Evolutionary conservation across 805 yeast species (phyloP).

Genomic region (Monosporozyma aquatica): DNA sequence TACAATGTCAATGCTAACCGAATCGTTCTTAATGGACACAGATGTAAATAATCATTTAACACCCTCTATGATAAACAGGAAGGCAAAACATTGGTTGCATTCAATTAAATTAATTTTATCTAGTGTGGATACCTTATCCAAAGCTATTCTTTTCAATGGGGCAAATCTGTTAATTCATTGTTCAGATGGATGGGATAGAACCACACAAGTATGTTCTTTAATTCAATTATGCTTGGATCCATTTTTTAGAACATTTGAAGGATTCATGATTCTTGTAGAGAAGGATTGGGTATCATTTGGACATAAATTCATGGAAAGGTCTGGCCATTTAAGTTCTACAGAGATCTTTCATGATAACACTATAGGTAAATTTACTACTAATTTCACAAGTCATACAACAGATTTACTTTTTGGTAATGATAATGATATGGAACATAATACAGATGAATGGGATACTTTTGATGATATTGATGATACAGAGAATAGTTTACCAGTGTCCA

Average conservation of each 20-base stretch:
- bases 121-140: conserved; percentile 68
- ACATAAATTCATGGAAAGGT: conserved; percentile 75
- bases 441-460: neutral
- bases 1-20: conserved; percentile 53
- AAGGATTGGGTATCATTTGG: conserved; percentile 97
- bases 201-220: conserved; percentile 79
- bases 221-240: conserved; percentile 87
- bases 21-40: conserved; percentile 50
- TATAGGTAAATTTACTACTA: neutral
- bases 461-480: conserved; percentile 4
- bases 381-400: conserved; percentile 8
- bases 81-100: conserved; percentile 53
- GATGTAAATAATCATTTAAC: conserved; percentile 35
- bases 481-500: neutral
- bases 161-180: conserved; percentile 86
- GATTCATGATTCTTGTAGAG: conserved; percentile 77
- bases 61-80: neutral
- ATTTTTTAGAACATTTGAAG: conserved; percentile 75
- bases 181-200: conserved; percentile 98
- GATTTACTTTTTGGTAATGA: conserved; percentile 11
- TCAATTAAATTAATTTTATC: conserved; percentile 59
- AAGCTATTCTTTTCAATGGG: conserved; percentile 73
- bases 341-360: conserved; percentile 38
- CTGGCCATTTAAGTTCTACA: conserved; percentile 60
- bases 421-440: no score